Conservation (phyloP, 2,329 filamentous ascomycete species). For the Plenodomus biglobosus region DNA sequence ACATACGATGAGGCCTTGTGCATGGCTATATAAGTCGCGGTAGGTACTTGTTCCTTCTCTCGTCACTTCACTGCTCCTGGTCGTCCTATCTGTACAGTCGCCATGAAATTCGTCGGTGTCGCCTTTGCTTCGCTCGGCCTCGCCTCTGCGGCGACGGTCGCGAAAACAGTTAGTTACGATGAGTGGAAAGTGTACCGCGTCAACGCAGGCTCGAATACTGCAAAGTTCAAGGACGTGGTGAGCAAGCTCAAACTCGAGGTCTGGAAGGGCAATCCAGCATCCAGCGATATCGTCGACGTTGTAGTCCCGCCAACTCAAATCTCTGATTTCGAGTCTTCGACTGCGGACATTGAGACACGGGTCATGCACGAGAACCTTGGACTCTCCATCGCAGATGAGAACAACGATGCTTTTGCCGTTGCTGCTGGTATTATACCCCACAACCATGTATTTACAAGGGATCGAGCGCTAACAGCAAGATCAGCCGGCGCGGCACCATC, state of each 20-base stretch:
- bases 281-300: constrained; percentile 40
- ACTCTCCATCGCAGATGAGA: constrained; percentile 37
- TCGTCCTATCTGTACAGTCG: constrained; percentile 4
- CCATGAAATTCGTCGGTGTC: constrained; percentile 38
- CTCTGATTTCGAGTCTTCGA: constrained; percentile 31
- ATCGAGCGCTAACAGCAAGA: constrained; percentile 17
- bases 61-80: constrained; percentile 2
- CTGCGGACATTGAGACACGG: constrained; percentile 29
- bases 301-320: constrained; percentile 38
- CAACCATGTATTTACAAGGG: constrained; percentile 3
- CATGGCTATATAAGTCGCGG: neutral
- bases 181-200: constrained; percentile 44
- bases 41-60: neutral
- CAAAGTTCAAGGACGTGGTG: constrained; percentile 33
- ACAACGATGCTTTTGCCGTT: constrained; percentile 21
- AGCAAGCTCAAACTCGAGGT: constrained; percentile 35
- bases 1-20: neutral
- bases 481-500: constrained; percentile 34
- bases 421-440: constrained; percentile 34
- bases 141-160: constrained; percentile 36
- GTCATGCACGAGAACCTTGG: constrained; percentile 45
- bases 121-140: constrained; percentile 36
- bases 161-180: constrained; percentile 37
- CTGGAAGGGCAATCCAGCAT: constrained; percentile 40
- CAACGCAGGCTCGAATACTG: constrained; percentile 32